Evolutionary conservation across 2,329 filamentous ascomycete species (phyloP), one percentile per base, ranked within the genome.

Genomic region (Sphaceloma murrayae): DNA sequence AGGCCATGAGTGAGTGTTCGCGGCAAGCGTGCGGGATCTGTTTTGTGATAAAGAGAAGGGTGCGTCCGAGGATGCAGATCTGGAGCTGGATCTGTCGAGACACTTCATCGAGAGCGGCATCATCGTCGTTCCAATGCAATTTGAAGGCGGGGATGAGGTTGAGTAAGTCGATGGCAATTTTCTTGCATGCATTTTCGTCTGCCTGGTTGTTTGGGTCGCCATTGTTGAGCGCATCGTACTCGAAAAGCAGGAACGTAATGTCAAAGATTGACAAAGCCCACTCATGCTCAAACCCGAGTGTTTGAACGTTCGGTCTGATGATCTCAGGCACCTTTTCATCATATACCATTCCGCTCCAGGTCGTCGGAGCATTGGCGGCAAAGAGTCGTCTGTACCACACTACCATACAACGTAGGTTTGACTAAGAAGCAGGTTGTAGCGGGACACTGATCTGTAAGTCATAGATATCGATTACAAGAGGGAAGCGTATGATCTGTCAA

Each of bases 121-220:
- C 30, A 14, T 45, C 42, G 30, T 45, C 42, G 21, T 45, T 45
- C 42, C 42, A 45, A 27, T 45, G 32, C 14, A 45, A 24, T 29
- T 31, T 45, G 8, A 32, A 45, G 16, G 42, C 42, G 22, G 42
- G 42, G 11, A 45, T 34, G 32, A 34, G 30, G 18, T 27, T 13
- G 11, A 34, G 22, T n/a, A 45, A 16, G 30, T 45, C 42, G 10
- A 27, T 26, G 18, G 42, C 42, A 17, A 45, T 26, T n/a, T 34
- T 45, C n/a, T 22, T 22, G 19, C 29, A 34, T 5, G 32, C 30
- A n/a, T 24, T 36, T 19, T 18, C 10, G 21, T 45, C 42, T n/a
- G 18, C 17, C n/a, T 34, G 17, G 5, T 34, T 29, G 14, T 34
- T n/a, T 5, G 29, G 22, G 6, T 34, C 42, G 21, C 14, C 10